Conservation (phyloP, 2,329 filamentous ascomycete genomes). For the Aspergillus aculeatus region DNA sequence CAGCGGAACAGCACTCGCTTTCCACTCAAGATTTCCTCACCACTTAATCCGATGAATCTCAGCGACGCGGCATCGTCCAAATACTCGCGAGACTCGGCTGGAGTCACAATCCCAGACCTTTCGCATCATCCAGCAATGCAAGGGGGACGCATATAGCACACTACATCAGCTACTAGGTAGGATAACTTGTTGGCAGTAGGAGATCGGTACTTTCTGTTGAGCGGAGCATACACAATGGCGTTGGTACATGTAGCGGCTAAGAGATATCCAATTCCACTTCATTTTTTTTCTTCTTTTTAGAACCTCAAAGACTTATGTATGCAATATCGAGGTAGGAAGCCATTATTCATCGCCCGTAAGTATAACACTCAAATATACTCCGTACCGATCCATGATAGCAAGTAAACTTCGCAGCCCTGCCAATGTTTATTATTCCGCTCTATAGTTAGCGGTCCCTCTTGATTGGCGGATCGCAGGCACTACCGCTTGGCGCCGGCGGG, state of each 20-base stretch:
- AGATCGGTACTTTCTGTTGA: background rate
- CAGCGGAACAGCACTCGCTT: constrained; percentile 35
- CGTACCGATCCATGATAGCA: no score
- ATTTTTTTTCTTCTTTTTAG: no score
- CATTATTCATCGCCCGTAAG: background rate
- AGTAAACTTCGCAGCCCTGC: no score
- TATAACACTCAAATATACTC: background rate
- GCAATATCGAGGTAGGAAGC: background rate
- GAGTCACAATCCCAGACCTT: constrained; percentile 53
- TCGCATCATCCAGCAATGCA: constrained; percentile 55
- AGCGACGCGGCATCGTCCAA: constrained; percentile 41
- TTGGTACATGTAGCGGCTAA: background rate
- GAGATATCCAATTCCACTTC: background rate
- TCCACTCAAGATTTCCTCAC: constrained; percentile 57
- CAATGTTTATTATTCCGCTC: no score
- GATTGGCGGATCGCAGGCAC: background rate
- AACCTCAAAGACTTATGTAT: background rate
- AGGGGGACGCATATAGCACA: constrained; percentile 23
- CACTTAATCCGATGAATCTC: constrained; percentile 44
- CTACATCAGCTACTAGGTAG: background rate
- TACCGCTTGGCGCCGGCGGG: constrained; percentile 14
- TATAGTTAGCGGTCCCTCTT: no score
- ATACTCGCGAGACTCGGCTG: constrained; percentile 37
- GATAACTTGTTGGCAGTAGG: background rate
- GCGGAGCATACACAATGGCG: background rate